Evolutionary conservation across 495 filamentous ascomycete species (phyloP).

Genomic region (Saxophila tyrrhenica): DNA sequence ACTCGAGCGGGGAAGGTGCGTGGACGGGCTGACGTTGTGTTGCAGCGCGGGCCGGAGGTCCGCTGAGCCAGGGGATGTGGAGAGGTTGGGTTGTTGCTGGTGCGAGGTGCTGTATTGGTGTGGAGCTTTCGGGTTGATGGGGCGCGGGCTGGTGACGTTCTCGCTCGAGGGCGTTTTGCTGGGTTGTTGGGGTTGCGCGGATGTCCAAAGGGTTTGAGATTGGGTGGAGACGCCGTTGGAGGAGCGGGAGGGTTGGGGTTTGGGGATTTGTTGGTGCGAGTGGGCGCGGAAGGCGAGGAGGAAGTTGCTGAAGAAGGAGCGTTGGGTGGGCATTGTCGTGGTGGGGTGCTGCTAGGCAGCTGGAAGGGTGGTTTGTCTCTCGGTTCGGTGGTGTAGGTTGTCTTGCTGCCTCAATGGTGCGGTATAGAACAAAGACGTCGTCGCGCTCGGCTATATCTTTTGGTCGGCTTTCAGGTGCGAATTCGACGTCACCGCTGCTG

Average conservation of each 20-base stretch:
- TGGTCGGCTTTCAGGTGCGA: neutral
- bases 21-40: slow-evolving; percentile 20
- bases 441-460: neutral
- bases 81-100: slow-evolving; percentile 5
- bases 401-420: neutral
- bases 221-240: slow-evolving; percentile 36
- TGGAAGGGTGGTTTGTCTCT: neutral
- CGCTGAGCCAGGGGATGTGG: slow-evolving; percentile 11
- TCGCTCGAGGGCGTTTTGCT: slow-evolving; percentile 8
- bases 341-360: neutral
- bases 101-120: slow-evolving; percentile 10
- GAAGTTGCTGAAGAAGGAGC: slow-evolving; percentile 77
- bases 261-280: slow-evolving; percentile 31
- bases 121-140: slow-evolving; percentile 12
- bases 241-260: slow-evolving; percentile 30
- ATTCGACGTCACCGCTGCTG: neutral
- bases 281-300: slow-evolving; percentile 65
- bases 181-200: slow-evolving; percentile 11
- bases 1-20: slow-evolving; percentile 25
- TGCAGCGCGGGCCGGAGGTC: slow-evolving; percentile 12
- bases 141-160: slow-evolving; percentile 6
- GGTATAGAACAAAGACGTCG: neutral
- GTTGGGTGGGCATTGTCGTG: slow-evolving; percentile 57
- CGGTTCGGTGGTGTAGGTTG: neutral
- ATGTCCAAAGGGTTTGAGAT: slow-evolving; percentile 17